These are phyloP conservation scores for Phyllosticta citriasiana DNA, from an alignment of 2,329 filamentous ascomycete genomes.

Conservation along the genomic window DNA sequence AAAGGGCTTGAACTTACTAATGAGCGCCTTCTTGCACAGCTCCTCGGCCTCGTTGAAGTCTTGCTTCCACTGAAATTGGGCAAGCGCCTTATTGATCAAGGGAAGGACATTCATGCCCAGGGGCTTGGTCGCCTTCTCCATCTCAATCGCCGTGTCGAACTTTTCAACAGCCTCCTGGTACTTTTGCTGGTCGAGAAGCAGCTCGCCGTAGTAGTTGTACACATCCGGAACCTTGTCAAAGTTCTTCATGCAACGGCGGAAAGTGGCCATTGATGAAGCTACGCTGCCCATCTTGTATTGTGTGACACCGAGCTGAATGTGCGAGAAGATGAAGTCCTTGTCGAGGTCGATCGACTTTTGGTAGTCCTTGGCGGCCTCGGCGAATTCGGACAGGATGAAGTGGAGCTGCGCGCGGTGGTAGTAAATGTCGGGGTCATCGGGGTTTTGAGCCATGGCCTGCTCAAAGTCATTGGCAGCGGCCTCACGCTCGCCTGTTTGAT, in stretches of 20 bases:
- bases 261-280: constrained; percentile 96
- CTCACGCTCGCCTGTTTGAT: constrained; percentile 59
- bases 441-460: constrained; percentile 73
- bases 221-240: constrained; percentile 94
- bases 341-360: constrained; percentile 98
- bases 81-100: constrained; percentile 95
- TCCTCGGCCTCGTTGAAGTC: constrained; percentile 92
- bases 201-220: constrained; percentile 98
- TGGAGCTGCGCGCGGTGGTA: constrained; percentile 98
- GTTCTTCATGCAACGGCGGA: constrained; percentile 95
- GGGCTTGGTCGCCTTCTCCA: constrained; percentile 91
- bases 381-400: constrained; percentile 92
- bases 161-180: constrained; percentile 93
- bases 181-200: constrained; percentile 92
- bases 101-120: constrained; percentile 96
- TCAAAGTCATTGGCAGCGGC: constrained; percentile 82
- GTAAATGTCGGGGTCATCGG: constrained; percentile 90
- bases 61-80: constrained; percentile 96
- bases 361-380: constrained; percentile 93
- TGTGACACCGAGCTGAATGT: constrained; percentile 97
- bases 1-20: constrained; percentile 55
- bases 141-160: constrained; percentile 96
- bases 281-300: constrained; percentile 99
- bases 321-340: constrained; percentile 94
- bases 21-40: constrained; percentile 92